A percentile compares a stretch with the other conserved stretches of the same genome.
These are phyloP conservation scores for Podila epicladia DNA, from an alignment of 192 early-diverging fungal species.

Conservation along the genomic window DNA sequence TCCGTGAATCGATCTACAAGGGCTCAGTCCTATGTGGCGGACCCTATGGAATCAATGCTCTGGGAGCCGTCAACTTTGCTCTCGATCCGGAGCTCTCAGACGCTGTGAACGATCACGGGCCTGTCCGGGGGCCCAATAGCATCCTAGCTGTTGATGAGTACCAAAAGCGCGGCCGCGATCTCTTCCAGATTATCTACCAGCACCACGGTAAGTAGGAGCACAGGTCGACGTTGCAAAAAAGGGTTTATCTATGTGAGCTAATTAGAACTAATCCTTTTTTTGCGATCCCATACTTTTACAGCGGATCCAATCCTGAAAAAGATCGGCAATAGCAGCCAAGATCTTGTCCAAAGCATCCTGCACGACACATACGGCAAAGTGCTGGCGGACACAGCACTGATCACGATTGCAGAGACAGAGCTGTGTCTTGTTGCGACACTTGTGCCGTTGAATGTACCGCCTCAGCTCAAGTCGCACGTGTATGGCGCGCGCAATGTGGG, in stretches of 20 bases:
- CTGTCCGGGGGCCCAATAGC: slow-evolving; percentile 14
- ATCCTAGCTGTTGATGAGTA: slow-evolving; percentile 16
- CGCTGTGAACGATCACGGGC: slow-evolving; percentile 20
- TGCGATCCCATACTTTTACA: background rate
- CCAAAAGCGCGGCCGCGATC: slow-evolving; percentile 21
- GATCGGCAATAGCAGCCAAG: slow-evolving; percentile 40
- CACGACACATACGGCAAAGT: slow-evolving; percentile 32
- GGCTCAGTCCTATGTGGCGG: slow-evolving; percentile 32
- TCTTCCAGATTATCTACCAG: slow-evolving; percentile 41
- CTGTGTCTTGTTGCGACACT: slow-evolving; percentile 36
- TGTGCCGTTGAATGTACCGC: slow-evolving; percentile 30
- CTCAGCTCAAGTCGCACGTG: slow-evolving; percentile 41
- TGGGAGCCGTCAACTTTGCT: slow-evolving; percentile 39
- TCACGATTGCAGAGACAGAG: slow-evolving; percentile 28
- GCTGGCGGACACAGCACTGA: slow-evolving; percentile 20
- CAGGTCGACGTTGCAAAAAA: background rate
- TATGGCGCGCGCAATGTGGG: slow-evolving; percentile 40
- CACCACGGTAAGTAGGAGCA: slow-evolving; percentile 20
- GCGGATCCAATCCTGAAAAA: slow-evolving; percentile 37
- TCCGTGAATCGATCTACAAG: slow-evolving; percentile 30
- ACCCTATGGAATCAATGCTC: slow-evolving; percentile 43
- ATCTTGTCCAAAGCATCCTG: slow-evolving; percentile 29
- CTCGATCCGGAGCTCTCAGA: slow-evolving; percentile 11
- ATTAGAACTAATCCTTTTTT: background rate
- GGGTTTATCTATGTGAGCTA: background rate